A percentile compares a stretch with the other conserved stretches of the same genome.
Conservation (phyloP, 2,329 filamentous ascomycete genomes). For the Didymella exigua region DNA sequence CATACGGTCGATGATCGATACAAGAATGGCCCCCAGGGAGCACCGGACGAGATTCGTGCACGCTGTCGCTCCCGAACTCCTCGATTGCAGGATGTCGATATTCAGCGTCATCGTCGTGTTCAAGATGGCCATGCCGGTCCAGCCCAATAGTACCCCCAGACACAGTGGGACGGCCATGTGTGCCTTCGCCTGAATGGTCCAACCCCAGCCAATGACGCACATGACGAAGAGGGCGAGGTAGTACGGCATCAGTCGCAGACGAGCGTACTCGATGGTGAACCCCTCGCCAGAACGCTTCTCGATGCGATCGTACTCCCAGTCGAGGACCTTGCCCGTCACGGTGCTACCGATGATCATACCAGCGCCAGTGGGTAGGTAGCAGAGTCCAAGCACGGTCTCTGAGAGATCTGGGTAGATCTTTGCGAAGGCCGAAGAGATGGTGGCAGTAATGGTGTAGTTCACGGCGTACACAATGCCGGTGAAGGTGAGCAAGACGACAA, state of each 20-base stretch:
- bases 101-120: conserved; percentile 41
- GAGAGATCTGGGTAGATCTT: conserved; percentile 33
- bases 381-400: conserved; percentile 33
- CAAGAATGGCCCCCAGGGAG: conserved; percentile 31
- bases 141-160: conserved; percentile 30
- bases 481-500: conserved; percentile 53
- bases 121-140: conserved; percentile 36
- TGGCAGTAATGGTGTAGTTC: conserved; percentile 41
- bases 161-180: conserved; percentile 34
- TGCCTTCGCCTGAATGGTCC: conserved; percentile 27
- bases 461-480: conserved; percentile 39
- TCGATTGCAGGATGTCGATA: conserved; percentile 35
- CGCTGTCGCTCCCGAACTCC: conserved; percentile 35
- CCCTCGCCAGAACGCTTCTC: conserved; percentile 27
- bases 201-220: conserved; percentile 36
- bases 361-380: conserved; percentile 61
- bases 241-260: conserved; percentile 36
- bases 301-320: conserved; percentile 56
- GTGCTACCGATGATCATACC: conserved; percentile 62
- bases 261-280: conserved; percentile 38
- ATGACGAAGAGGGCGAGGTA: conserved; percentile 34
- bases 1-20: conserved; percentile 36
- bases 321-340: conserved; percentile 58
- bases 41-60: conserved; percentile 38
- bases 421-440: conserved; percentile 35